These are phyloP conservation scores for Pachysandra terminalis DNA, from an alignment of 164 flowering plant genomes.

Conservation along the genomic window DNA sequence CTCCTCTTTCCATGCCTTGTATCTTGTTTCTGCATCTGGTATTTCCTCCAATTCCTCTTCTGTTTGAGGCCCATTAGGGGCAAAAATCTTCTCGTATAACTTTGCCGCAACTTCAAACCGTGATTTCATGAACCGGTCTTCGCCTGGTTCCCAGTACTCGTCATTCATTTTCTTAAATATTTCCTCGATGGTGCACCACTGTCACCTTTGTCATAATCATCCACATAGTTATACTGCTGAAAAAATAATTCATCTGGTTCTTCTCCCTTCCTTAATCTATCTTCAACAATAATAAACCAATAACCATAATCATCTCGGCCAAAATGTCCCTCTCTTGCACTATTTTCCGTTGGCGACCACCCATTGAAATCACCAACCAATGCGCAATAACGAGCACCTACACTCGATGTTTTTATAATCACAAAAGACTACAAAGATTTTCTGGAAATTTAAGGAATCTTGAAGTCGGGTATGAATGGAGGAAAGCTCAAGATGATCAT, in stretches of 20 bases:
- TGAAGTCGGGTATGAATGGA: neutral
- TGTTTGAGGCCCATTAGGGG: conserved; percentile 94
- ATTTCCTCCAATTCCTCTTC: conserved; percentile 78
- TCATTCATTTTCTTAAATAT: conserved; percentile 65
- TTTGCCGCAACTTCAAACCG: conserved; percentile 71
- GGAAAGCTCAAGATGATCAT: neutral
- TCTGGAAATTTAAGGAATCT: neutral
- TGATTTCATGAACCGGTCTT: conserved; percentile 59
- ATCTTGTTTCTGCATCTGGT: conserved; percentile 85
- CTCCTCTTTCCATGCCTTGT: conserved; percentile 76
- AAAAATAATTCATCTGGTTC: conserved; percentile 74
- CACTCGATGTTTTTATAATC: conserved; percentile 8
- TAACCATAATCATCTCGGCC: conserved; percentile 96
- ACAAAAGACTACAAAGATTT: neutral
- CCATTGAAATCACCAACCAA: conserved; percentile 89
- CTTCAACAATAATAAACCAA: conserved; percentile 89
- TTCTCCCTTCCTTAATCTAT: conserved; percentile 81
- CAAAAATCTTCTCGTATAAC: conserved; percentile 89
- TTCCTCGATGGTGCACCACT: conserved; percentile 75
- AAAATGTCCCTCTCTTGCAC: conserved; percentile 81
- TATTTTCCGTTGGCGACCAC: conserved; percentile 88
- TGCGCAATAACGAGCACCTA: conserved; percentile 96
- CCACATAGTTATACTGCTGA: conserved; percentile 88
- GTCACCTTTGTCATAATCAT: conserved; percentile 95
- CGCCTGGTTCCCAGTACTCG: conserved; percentile 98